Evolutionary conservation across 176 grass and related monocot genomes (phyloP).

Genomic region (Stipa capillata): DNA sequence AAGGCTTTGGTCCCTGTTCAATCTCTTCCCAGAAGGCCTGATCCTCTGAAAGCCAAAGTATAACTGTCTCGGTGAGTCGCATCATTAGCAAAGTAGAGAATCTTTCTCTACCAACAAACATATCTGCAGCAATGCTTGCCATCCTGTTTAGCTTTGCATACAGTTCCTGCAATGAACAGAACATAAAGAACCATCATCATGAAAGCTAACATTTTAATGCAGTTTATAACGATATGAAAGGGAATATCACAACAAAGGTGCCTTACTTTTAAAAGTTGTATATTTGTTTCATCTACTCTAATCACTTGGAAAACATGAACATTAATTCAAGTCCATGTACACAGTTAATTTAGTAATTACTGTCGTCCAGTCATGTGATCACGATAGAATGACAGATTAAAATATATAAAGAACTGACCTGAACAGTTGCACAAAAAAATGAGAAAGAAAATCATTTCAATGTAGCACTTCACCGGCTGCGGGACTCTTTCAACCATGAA

Average conservation of each 20-base stretch:
- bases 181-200: not conserved
- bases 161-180: conserved; percentile 48
- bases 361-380: not conserved
- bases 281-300: not conserved
- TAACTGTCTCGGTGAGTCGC: conserved; percentile 79
- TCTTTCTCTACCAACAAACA: conserved; percentile 88
- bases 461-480: not conserved
- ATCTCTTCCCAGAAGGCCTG: conserved; percentile 91
- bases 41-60: conserved; percentile 82
- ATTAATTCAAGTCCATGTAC: not conserved
- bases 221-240: not conserved
- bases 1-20: conserved; percentile 52
- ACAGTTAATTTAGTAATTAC: not conserved
- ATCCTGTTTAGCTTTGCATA: conserved; percentile 75
- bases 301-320: not conserved
- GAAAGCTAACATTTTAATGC: not conserved
- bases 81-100: conserved; percentile 78
- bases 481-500: not conserved
- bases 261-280: not conserved
- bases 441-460: not conserved
- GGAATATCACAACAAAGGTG: not conserved
- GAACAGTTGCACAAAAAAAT: not conserved
- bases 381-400: not conserved
- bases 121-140: conserved; percentile 66
- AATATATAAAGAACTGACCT: not conserved